Conservation (phyloP, 441 rosid genomes). For the Pelargonium citronellum region DNA sequence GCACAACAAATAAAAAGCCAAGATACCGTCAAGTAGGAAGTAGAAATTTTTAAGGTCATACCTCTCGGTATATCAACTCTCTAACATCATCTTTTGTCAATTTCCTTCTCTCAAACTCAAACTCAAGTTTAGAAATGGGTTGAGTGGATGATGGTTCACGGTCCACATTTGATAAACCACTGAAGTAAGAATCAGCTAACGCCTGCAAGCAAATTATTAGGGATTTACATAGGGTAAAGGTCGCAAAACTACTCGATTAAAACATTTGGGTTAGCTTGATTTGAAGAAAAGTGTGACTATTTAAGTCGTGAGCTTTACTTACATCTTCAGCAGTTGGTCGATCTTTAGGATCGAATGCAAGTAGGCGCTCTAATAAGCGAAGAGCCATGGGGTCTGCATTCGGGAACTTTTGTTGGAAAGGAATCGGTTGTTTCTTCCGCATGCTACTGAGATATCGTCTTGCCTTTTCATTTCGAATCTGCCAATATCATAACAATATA, state of each 20-base stretch:
- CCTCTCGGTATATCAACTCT: conserved; percentile 96
- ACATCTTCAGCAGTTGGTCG: conserved; percentile 92
- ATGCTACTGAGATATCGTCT: conserved; percentile 92
- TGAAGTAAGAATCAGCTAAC: conserved; percentile 80
- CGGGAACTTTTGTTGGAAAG: conserved; percentile 77
- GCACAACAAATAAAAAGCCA: conserved; percentile 12
- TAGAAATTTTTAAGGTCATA: conserved; percentile 26
- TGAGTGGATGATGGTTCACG: conserved; percentile 74
- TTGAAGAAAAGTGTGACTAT: not conserved
- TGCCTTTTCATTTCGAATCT: conserved; percentile 99
- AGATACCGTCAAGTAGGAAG: conserved; percentile 12
- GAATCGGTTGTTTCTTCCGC: conserved; percentile 81
- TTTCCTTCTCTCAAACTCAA: conserved; percentile 96
- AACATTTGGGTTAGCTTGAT: not conserved
- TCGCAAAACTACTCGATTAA: too few relatives aligned
- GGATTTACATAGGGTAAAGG: too few relatives aligned
- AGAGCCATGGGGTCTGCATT: conserved; percentile 85
- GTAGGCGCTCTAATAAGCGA: conserved; percentile 61
- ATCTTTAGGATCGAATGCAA: conserved; percentile 99
- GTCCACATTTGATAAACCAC: conserved; percentile 74
- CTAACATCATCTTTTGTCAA: conserved; percentile 89
- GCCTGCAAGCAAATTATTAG: conserved; percentile 61
- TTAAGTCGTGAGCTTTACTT: conserved; percentile 12
- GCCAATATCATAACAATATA: conserved; percentile 23
- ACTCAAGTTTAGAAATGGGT: conserved; percentile 91